phyloP scores from a whole-genome alignment of 371 early-diverging fungal species.

The Apophysomyces trapeziformis region DNA sequence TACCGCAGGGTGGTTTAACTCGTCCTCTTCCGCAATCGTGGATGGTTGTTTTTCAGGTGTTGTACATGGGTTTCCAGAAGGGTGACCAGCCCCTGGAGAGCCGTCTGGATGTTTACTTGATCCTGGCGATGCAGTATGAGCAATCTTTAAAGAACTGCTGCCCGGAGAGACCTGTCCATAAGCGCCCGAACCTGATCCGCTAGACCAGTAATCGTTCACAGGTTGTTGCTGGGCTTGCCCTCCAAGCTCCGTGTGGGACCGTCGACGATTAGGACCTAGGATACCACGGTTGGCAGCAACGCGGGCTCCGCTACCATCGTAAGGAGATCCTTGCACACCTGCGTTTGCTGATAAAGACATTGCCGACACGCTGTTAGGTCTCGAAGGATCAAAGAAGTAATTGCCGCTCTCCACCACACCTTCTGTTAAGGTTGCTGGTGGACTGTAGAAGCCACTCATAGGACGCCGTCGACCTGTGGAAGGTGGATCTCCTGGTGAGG shows the following conservation, averaged over 20 bases:
- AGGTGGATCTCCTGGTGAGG: constrained; percentile 17
- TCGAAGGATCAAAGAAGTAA: constrained; percentile 12
- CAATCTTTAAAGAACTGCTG: background rate
- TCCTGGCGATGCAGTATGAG: background rate
- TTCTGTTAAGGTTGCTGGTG: constrained; percentile 5
- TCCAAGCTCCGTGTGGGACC: constrained; percentile 17
- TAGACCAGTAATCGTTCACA: background rate
- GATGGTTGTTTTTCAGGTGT: background rate
- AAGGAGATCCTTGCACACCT: background rate
- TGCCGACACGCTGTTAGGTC: background rate
- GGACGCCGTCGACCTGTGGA: constrained; percentile 15
- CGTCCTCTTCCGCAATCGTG: background rate
- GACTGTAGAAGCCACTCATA: constrained; percentile 23
- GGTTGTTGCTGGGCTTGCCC: background rate
- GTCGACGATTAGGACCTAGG: constrained; percentile 10
- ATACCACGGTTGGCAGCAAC: background rate
- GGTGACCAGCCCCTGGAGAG: background rate
- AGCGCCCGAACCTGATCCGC: background rate
- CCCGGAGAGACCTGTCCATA: background rate
- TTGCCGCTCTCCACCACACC: constrained; percentile 10
- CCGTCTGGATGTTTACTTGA: background rate
- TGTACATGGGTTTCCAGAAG: background rate
- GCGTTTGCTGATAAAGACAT: background rate
- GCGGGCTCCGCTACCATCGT: background rate
- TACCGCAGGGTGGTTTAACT: background rate